A percentile compares a stretch with the other conserved stretches of the same genome.
These are phyloP conservation scores for Epichloe sibirici DNA, from an alignment of 2,329 filamentous ascomycete species.

Conservation along the genomic window DNA sequence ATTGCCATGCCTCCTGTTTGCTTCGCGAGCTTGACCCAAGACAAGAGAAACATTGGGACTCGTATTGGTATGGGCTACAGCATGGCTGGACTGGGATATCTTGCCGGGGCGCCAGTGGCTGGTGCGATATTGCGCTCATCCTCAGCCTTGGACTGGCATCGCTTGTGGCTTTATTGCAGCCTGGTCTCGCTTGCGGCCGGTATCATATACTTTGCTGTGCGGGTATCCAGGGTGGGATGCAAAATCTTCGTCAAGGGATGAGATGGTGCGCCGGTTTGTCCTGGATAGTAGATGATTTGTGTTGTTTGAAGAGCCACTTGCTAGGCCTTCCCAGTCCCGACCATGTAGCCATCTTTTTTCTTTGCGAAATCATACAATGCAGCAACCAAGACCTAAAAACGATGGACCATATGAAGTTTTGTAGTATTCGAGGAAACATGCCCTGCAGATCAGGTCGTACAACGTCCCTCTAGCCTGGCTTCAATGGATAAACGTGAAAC, in stretches of 20 bases:
- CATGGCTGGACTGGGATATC: slow-evolving; percentile 18
- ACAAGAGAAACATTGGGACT: slow-evolving; percentile 29
- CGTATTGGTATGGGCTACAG: slow-evolving; percentile 27
- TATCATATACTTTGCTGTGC: neutral
- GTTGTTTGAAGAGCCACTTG: too few relatives aligned
- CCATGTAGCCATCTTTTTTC: too few relatives aligned
- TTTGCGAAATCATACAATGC: too few relatives aligned
- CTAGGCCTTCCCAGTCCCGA: too few relatives aligned
- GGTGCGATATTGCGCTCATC: slow-evolving; percentile 15
- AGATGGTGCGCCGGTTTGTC: too few relatives aligned
- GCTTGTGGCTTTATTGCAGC: neutral
- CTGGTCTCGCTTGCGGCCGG: neutral
- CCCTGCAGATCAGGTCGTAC: too few relatives aligned
- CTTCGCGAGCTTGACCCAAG: slow-evolving; percentile 25
- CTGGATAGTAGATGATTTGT: too few relatives aligned
- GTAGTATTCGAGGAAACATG: too few relatives aligned
- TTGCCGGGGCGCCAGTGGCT: slow-evolving; percentile 23
- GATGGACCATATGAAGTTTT: too few relatives aligned
- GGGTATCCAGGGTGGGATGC: neutral
- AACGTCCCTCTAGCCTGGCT: too few relatives aligned
- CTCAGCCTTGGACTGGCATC: slow-evolving; percentile 7
- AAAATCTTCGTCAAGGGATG: neutral
- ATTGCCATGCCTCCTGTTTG: slow-evolving; percentile 27
- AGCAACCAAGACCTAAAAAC: too few relatives aligned
- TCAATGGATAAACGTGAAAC: too few relatives aligned